phyloP scores from a whole-genome alignment of 305 asterid species.

The Fraxinus platypoda region DNA sequence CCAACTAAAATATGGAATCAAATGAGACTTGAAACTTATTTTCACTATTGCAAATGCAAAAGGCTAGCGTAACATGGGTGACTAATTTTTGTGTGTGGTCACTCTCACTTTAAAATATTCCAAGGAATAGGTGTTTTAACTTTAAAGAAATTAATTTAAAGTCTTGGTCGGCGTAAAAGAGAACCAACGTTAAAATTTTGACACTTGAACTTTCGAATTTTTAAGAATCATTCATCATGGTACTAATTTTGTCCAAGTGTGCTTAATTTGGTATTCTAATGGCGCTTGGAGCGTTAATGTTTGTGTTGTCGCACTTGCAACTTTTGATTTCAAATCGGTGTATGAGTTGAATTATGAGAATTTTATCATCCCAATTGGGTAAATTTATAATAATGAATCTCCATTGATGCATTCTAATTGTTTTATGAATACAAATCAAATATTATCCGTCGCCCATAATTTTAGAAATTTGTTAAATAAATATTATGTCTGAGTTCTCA shows the following conservation, averaged over 20 bases:
- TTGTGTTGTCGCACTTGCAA: not conserved
- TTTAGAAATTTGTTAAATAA: not conserved
- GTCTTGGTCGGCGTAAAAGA: not conserved
- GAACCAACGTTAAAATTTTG: not conserved
- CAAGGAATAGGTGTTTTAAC: not conserved
- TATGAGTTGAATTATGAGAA: not conserved
- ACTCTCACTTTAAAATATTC: not conserved
- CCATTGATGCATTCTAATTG: not conserved
- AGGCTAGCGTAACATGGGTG: not conserved
- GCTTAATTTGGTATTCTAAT: not conserved
- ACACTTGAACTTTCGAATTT: not conserved
- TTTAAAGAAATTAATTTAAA: not conserved
- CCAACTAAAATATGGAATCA: not conserved
- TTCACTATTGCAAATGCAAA: not conserved
- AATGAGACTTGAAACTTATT: not conserved
- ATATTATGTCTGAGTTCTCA: not conserved
- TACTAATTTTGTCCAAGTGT: not conserved
- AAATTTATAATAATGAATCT: not conserved
- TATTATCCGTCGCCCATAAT: not conserved
- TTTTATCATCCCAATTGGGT: not conserved
- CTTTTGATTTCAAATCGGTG: not conserved
- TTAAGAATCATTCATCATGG: not conserved
- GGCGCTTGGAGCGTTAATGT: not conserved
- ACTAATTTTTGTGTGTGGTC: not conserved
- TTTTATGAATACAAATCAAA: not conserved